phyloP scores from a whole-genome alignment of 179 eudicot species.

The Sideroxylon spinosum region DNA sequence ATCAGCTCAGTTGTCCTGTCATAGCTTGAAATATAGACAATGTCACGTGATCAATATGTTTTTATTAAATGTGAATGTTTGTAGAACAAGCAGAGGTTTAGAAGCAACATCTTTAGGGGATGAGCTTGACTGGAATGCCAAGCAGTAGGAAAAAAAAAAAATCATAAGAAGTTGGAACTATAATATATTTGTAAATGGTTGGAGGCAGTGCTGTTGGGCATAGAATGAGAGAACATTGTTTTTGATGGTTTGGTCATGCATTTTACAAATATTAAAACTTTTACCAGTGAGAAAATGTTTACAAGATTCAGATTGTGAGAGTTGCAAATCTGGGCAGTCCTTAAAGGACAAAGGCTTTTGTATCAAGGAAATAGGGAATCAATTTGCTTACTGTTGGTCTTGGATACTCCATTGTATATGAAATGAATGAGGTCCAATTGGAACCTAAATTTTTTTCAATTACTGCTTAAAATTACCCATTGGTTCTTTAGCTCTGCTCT shows the following conservation, averaged over 20 bases:
- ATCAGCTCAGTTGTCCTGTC: too few species aligned
- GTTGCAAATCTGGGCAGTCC: slow-evolving; percentile 7
- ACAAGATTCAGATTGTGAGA: background rate
- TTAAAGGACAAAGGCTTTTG: background rate
- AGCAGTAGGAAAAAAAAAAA: too few species aligned
- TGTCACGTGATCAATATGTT: too few species aligned
- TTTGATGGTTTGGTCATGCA: background rate
- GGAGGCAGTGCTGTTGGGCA: too few species aligned
- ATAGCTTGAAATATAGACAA: too few species aligned
- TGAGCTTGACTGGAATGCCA: too few species aligned
- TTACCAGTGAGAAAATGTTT: background rate
- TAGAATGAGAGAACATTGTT: background rate
- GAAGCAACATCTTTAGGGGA: too few species aligned
- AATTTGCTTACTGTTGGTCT: background rate
- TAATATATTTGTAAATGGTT: too few species aligned
- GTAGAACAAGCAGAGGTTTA: too few species aligned
- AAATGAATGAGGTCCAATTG: background rate
- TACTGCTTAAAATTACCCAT: background rate
- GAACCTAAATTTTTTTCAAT: background rate
- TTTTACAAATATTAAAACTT: background rate
- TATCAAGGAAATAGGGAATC: background rate
- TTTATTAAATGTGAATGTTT: too few species aligned
- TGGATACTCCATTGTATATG: background rate
- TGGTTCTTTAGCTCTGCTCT: background rate
- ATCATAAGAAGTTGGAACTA: too few species aligned